Evolutionary conservation across 495 filamentous ascomycete genomes (phyloP).

Genomic region (Lentithecium fluviatile): DNA sequence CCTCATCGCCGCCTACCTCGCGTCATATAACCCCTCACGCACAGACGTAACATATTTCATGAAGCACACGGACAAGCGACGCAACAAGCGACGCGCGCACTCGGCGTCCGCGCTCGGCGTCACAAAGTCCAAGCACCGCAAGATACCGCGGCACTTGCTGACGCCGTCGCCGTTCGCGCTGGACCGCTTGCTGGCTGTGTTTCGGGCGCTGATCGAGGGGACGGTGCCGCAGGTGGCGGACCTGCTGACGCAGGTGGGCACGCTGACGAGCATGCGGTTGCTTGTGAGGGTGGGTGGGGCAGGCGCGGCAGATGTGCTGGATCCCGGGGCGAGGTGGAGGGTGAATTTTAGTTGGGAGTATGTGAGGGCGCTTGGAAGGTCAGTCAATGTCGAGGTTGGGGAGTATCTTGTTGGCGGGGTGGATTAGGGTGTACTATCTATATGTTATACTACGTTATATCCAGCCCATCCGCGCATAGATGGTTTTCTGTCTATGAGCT

Average conservation of each 20-base stretch:
- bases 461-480: too few species aligned
- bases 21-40: slow-evolving; percentile 79
- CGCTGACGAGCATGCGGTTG: slow-evolving; percentile 73
- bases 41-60: slow-evolving; percentile 83
- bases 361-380: slow-evolving; percentile 60
- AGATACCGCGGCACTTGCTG: slow-evolving; percentile 67
- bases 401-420: slow-evolving; percentile 60
- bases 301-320: slow-evolving; percentile 55
- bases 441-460: too few species aligned
- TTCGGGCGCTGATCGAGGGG: slow-evolving; percentile 73
- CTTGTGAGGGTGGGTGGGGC: slow-evolving; percentile 60
- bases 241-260: slow-evolving; percentile 61
- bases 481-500: slow-evolving; percentile 42
- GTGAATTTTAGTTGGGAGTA: slow-evolving; percentile 76
- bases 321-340: slow-evolving; percentile 68
- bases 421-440: slow-evolving; percentile 6
- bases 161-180: slow-evolving; percentile 78
- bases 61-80: slow-evolving; percentile 64
- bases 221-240: slow-evolving; percentile 55
- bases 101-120: slow-evolving; percentile 9
- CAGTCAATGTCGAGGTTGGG: slow-evolving; percentile 69
- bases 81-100: slow-evolving; percentile 44
- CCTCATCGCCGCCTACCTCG: slow-evolving; percentile 84
- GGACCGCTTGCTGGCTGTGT: slow-evolving; percentile 85
- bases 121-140: slow-evolving; percentile 41